Evolutionary conservation across 192 early-diverging fungal species (phyloP).

Genomic region (Pilaira anomala): DNA sequence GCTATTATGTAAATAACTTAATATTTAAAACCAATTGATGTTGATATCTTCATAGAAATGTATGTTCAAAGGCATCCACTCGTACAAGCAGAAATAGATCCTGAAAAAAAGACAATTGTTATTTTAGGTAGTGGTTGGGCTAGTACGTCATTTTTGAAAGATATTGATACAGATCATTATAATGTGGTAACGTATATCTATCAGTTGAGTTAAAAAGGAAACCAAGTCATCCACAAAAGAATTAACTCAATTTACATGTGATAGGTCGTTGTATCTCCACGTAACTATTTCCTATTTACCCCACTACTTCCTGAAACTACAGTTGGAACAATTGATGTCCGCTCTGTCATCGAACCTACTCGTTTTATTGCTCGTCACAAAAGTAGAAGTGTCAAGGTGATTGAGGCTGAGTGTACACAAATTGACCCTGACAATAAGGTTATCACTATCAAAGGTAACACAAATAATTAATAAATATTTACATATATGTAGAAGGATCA

Average conservation of each 20-base stretch:
- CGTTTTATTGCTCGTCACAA: constrained; percentile 88
- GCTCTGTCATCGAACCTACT: constrained; percentile 84
- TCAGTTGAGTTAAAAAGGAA: too few species aligned
- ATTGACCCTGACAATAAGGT: constrained; percentile 80
- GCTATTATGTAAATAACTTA: not conserved
- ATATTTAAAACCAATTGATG: not conserved
- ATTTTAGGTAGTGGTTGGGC: constrained; percentile 43
- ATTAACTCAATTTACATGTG: too few species aligned
- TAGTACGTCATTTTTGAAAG: constrained; percentile 39
- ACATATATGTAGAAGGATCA: not conserved
- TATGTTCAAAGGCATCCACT: constrained; percentile 37
- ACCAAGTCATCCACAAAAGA: too few species aligned
- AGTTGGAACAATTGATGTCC: constrained; percentile 85
- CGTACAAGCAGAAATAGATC: constrained; percentile 39
- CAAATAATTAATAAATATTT: constrained; percentile 33
- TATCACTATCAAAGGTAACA: constrained; percentile 68
- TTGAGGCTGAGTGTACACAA: constrained; percentile 85
- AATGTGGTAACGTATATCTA: constrained; percentile 34
- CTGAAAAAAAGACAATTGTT: constrained; percentile 42
- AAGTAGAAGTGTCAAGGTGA: constrained; percentile 76
- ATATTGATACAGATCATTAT: constrained; percentile 38
- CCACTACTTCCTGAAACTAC: constrained; percentile 72
- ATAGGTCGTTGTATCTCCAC: constrained; percentile 66
- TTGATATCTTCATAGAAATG: not conserved
- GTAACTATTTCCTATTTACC: constrained; percentile 89